Conservation (phyloP, 176 grass and related monocot species). For the Areca catechu region DNA sequence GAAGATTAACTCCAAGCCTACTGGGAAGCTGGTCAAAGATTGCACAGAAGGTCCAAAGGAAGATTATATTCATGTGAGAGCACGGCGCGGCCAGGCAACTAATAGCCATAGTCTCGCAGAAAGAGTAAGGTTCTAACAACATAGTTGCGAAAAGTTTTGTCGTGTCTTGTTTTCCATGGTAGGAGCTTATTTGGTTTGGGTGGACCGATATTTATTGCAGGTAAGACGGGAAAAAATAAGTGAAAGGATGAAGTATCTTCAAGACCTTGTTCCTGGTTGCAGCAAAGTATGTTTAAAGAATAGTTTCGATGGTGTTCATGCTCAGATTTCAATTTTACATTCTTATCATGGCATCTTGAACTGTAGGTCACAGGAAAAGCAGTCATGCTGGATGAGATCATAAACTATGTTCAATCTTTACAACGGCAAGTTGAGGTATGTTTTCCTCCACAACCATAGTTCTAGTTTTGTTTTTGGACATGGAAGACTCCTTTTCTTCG, state of each 20-base stretch:
- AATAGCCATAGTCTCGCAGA: constrained; percentile 25
- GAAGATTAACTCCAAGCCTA: constrained; percentile 2
- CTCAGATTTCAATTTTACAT: not conserved
- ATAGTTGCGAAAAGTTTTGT: not conserved
- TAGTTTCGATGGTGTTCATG: not conserved
- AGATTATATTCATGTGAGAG: constrained; percentile 19
- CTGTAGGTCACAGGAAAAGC: constrained; percentile 23
- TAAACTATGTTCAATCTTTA: constrained; percentile 26
- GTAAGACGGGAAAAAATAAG: constrained; percentile 24
- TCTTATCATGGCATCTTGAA: not conserved
- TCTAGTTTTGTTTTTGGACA: not conserved
- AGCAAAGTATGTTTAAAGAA: constrained; percentile 16
- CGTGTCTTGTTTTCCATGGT: not conserved
- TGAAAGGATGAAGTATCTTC: constrained; percentile 28
- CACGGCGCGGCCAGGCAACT: constrained; percentile 21
- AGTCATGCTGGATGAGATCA: constrained; percentile 27
- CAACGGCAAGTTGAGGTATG: constrained; percentile 24
- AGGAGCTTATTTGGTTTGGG: not conserved
- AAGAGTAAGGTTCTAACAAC: constrained; percentile 10
- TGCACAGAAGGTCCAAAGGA: constrained; percentile 2
- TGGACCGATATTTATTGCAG: not conserved
- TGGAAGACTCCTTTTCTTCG: too few species aligned
- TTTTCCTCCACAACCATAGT: not conserved
- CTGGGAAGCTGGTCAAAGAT: not conserved
- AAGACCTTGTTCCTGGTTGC: constrained; percentile 23